A percentile compares a stretch with the other conserved stretches of the same genome.
These are phyloP conservation scores for Solanum hybrid DNA, from an alignment of 305 asterid species.

Conservation along the genomic window DNA sequence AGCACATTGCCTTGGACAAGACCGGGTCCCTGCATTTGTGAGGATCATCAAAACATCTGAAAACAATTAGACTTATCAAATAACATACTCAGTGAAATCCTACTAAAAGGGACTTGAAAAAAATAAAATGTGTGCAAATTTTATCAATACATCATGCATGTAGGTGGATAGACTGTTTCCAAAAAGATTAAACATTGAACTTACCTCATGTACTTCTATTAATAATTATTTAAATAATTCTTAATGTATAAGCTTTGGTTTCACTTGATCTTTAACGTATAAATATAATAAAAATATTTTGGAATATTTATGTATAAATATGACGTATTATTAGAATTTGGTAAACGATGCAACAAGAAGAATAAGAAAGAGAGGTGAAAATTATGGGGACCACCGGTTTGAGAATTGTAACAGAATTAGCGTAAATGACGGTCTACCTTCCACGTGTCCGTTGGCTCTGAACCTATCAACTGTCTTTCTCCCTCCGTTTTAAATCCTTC, in stretches of 20 bases:
- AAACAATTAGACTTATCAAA: too few relatives aligned
- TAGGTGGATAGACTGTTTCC: not conserved
- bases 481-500: slow-evolving; percentile 3
- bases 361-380: not conserved
- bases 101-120: too few relatives aligned
- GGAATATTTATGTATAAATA: not conserved
- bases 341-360: not conserved
- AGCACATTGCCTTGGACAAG: too few relatives aligned
- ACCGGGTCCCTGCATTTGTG: too few relatives aligned
- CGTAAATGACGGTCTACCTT: not conserved
- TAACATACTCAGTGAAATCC: too few relatives aligned
- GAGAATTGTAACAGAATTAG: not conserved
- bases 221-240: too few relatives aligned
- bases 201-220: not conserved
- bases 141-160: too few relatives aligned
- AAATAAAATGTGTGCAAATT: not conserved
- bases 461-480: not conserved
- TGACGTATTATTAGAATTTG: not conserved
- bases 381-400: not conserved
- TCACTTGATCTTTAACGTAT: not conserved
- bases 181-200: too few relatives aligned
- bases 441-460: not conserved
- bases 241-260: not conserved
- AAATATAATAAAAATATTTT: not conserved
- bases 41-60: too few relatives aligned